phyloP scores from a whole-genome alignment of 2,329 filamentous ascomycete genomes.

The Talaromyces sp. region DNA sequence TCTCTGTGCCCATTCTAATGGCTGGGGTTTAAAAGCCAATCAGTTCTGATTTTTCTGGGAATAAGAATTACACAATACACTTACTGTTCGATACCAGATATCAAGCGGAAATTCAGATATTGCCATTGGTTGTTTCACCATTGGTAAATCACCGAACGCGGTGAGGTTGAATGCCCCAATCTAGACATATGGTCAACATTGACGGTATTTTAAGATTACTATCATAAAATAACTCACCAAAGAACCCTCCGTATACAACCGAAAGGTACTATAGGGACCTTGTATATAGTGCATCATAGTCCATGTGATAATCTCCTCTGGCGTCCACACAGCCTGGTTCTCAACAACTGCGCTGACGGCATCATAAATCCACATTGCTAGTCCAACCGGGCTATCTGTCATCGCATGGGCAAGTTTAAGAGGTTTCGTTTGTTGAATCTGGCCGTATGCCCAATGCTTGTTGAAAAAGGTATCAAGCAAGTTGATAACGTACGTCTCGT shows the following conservation, averaged over 20 bases:
- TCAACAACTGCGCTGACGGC: background rate
- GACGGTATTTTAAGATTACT: background rate
- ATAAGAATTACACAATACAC: background rate
- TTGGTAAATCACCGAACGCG: background rate
- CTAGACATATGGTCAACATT: background rate
- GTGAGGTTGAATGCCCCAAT: background rate
- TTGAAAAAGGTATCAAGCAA: slow-evolving; percentile 16
- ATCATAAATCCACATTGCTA: slow-evolving; percentile 76
- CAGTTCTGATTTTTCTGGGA: background rate
- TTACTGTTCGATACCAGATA: background rate
- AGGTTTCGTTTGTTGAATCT: slow-evolving; percentile 62
- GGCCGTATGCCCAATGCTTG: slow-evolving; percentile 46
- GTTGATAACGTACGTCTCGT: background rate
- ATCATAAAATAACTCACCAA: background rate
- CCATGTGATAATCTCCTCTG: background rate
- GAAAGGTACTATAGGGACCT: background rate
- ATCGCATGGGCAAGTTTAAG: slow-evolving; percentile 67
- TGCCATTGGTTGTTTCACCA: background rate
- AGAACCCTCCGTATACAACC: background rate
- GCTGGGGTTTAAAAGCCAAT: background rate
- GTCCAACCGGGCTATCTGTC: slow-evolving; percentile 62
- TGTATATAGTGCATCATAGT: background rate
- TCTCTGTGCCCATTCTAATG: background rate
- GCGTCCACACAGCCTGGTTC: background rate
- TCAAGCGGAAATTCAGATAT: background rate